Conservation (phyloP, 1,284 basidiomycete genomes). For the Microstroma glucosiphilum region DNA sequence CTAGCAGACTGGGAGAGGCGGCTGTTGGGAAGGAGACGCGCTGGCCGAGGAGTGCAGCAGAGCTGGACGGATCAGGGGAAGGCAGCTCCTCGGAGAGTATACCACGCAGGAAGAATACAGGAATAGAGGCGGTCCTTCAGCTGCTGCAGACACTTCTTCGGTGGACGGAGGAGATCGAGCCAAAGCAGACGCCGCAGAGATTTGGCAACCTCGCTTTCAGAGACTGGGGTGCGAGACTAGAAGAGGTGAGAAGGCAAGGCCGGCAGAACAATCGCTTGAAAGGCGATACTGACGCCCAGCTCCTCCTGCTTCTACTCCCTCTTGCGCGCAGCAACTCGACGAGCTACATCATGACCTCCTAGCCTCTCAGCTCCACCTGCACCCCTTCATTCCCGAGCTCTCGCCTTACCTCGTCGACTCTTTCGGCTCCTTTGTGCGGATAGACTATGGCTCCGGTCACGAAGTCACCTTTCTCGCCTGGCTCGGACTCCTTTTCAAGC, state of each 20-base stretch:
- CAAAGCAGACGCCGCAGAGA: slow-evolving; percentile 71
- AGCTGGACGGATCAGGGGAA: too few relatives aligned
- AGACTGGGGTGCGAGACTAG: slow-evolving; percentile 72
- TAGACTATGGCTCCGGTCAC: slow-evolving; percentile 96
- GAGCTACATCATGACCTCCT: slow-evolving; percentile 51
- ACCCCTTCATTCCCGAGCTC: slow-evolving; percentile 59
- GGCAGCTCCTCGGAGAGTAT: neutral
- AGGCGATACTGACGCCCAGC: neutral
- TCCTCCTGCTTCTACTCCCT: neutral
- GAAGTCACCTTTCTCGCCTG: slow-evolving; percentile 56
- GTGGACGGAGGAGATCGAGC: slow-evolving; percentile 79
- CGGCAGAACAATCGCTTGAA: neutral
- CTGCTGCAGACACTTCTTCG: slow-evolving; percentile 66
- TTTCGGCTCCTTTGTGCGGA: slow-evolving; percentile 82
- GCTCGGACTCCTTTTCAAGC: slow-evolving; percentile 32
- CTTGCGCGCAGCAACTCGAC: neutral
- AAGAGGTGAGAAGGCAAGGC: slow-evolving; percentile 57
- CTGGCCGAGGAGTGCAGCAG: slow-evolving; percentile 8
- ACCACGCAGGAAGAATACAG: neutral
- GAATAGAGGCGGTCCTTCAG: slow-evolving; percentile 55
- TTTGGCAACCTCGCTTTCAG: slow-evolving; percentile 93
- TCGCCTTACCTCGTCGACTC: slow-evolving; percentile 72
- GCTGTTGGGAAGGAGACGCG: slow-evolving; percentile 36
- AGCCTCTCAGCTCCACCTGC: slow-evolving; percentile 52
- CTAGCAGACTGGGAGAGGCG: slow-evolving; percentile 45